phyloP scores from a whole-genome alignment of 345 rosid species.

The Aquilaria yunnanensis region DNA sequence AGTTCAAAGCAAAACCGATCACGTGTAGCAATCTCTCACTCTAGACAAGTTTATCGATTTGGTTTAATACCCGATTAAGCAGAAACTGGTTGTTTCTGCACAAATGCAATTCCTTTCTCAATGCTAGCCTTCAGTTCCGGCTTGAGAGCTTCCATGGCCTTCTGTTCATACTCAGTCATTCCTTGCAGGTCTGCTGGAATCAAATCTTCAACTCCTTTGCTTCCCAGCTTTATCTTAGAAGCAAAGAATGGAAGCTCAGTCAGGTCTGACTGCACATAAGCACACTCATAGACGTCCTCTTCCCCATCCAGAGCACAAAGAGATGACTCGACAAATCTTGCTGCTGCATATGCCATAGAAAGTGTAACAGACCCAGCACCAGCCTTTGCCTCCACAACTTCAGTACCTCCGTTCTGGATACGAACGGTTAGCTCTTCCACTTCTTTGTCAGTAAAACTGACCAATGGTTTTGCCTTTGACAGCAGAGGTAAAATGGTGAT shows the following conservation, averaged over 20 bases:
- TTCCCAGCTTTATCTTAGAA: conserved; percentile 80
- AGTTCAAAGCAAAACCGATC: conserved; percentile 12
- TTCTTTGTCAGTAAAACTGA: conserved; percentile 69
- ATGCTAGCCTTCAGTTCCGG: conserved; percentile 81
- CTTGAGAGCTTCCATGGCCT: conserved; percentile 71
- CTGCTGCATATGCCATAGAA: conserved; percentile 98
- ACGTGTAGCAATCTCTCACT: conserved; percentile 1
- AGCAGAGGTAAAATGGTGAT: conserved; percentile 84
- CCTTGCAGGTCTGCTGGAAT: conserved; percentile 67
- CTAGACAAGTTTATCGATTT: background rate
- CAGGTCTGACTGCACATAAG: conserved; percentile 65
- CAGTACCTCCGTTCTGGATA: conserved; percentile 93
- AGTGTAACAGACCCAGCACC: conserved; percentile 97
- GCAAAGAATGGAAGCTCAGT: conserved; percentile 90
- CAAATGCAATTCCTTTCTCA: conserved; percentile 77
- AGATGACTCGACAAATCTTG: conserved; percentile 93
- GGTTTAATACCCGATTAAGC: conserved; percentile 23
- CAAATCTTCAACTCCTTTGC: conserved; percentile 73
- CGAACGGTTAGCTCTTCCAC: conserved; percentile 63
- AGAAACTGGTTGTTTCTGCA: conserved; percentile 50
- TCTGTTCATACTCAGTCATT: conserved; percentile 69
- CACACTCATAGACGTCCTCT: conserved; percentile 78
- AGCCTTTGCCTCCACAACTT: conserved; percentile 95
- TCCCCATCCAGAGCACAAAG: conserved; percentile 94
- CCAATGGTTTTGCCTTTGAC: conserved; percentile 71